A percentile compares a stretch with the other conserved stretches of the same genome.
Conservation (phyloP, 2,329 filamentous ascomycete genomes). For the Dactylellina haptotyla region DNA sequence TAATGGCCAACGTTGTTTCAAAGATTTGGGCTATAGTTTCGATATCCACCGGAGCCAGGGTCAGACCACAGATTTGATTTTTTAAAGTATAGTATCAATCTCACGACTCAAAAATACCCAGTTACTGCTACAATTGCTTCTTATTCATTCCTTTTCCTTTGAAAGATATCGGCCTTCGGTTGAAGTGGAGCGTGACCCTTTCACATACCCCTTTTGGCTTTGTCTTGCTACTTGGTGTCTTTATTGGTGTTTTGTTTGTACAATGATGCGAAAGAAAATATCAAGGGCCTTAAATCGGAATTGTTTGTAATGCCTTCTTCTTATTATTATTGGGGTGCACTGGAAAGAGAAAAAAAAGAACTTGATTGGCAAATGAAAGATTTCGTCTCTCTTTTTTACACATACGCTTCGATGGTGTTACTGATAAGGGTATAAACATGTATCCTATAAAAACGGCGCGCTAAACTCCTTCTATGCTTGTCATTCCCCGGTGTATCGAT, state of each 20-base stretch:
- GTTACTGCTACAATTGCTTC: no score
- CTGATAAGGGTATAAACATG: neutral
- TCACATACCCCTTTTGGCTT: neutral
- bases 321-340: neutral
- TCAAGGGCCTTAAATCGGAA: neutral
- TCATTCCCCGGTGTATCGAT: neutral
- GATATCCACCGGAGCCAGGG: neutral
- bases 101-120: no score
- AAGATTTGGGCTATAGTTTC: slow-evolving; percentile 49
- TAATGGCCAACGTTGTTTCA: slow-evolving; percentile 50
- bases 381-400: slow-evolving; percentile 2
- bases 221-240: neutral
- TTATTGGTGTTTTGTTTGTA: neutral
- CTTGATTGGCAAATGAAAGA: neutral
- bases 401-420: neutral
- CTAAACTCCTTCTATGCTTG: neutral
- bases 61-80: slow-evolving; percentile 4
- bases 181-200: no score
- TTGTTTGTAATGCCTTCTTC: slow-evolving; percentile 15
- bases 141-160: neutral
- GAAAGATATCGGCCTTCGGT: no score
- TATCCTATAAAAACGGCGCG: neutral
- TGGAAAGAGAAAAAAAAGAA: neutral
- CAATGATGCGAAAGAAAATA: neutral
- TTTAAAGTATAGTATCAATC: no score